These are phyloP conservation scores for Penicillium nucicola DNA, from an alignment of 495 filamentous ascomycete species.

Conservation along the genomic window DNA sequence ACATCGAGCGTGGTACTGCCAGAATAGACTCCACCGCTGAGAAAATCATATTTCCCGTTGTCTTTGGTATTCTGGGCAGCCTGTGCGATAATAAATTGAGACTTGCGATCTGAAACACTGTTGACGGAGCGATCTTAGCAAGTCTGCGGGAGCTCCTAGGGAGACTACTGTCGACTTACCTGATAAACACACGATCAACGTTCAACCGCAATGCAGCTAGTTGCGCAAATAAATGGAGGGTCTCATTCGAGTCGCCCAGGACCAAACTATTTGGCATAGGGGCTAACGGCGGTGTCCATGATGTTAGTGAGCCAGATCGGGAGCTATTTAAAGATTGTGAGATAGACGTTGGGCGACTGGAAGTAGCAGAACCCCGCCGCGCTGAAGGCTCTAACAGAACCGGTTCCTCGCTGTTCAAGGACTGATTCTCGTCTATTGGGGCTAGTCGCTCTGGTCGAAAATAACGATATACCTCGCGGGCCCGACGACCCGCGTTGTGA, in stretches of 20 bases:
- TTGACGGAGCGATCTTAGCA: not conserved
- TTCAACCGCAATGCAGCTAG: conserved; percentile 47
- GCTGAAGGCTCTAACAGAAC: not conserved
- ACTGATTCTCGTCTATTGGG: conserved; percentile 4
- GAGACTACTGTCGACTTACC: conserved; percentile 19
- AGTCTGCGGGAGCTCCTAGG: conserved; percentile 3
- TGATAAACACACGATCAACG: conserved; percentile 43
- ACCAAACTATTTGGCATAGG: conserved; percentile 20
- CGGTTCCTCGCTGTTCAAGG: not conserved
- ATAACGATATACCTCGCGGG: conserved; percentile 46
- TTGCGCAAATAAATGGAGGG: conserved; percentile 52
- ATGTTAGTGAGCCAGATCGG: not conserved
- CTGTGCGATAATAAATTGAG: conserved; percentile 58
- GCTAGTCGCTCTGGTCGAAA: conserved; percentile 34
- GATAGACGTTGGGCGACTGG: conserved; percentile 10
- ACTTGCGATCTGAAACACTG: conserved; percentile 55
- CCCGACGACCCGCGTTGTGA: conserved; percentile 32
- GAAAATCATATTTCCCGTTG: conserved; percentile 28
- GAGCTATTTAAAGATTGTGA: conserved; percentile 4
- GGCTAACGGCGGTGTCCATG: not conserved
- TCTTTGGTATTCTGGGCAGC: conserved; percentile 41
- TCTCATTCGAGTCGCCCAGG: conserved; percentile 45
- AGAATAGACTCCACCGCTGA: conserved; percentile 41
- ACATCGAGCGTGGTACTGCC: conserved; percentile 38
- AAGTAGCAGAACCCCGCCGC: not conserved